These are phyloP conservation scores for Heteromeles arbutifolia DNA, from an alignment of 306 rosid species.

Conservation along the genomic window DNA sequence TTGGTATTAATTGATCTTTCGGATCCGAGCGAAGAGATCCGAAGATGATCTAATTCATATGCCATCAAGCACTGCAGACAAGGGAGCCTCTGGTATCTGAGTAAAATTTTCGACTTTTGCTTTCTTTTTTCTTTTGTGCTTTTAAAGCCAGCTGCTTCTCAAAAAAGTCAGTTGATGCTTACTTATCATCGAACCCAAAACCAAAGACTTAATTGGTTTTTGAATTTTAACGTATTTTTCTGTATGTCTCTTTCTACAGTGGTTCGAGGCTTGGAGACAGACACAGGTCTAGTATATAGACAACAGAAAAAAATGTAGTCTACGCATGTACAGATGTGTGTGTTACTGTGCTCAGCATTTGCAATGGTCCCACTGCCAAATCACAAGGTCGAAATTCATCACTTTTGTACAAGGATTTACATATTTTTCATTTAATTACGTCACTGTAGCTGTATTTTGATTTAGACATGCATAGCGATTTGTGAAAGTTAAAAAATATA, in stretches of 20 bases:
- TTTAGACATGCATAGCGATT: too few relatives aligned
- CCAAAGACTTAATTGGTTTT: not conserved
- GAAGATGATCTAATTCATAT: not conserved
- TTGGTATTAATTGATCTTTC: too few relatives aligned
- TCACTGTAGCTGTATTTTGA: not conserved
- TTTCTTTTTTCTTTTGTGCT: constrained; percentile 25
- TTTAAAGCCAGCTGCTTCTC: constrained; percentile 23
- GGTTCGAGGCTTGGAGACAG: constrained; percentile 19
- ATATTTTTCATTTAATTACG: not conserved
- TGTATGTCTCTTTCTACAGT: constrained; percentile 15
- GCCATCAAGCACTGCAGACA: constrained; percentile 28
- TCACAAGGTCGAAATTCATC: constrained; percentile 39
- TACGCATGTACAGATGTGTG: constrained; percentile 24
- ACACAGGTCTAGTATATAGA: not conserved
- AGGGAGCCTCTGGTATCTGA: constrained; percentile 35
- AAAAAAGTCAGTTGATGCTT: constrained; percentile 23
- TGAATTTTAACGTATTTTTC: not conserved
- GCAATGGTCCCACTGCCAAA: constrained; percentile 29
- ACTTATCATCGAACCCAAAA: constrained; percentile 2
- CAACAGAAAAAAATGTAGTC: not conserved
- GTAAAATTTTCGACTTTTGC: constrained; percentile 40
- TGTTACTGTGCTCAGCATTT: constrained; percentile 28
- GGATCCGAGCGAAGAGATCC: too few relatives aligned
- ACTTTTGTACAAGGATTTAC: not conserved
- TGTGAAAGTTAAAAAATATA: too few relatives aligned